These are phyloP conservation scores for Tolypocladium amazonense DNA, from an alignment of 2,329 filamentous ascomycete species.

Conservation along the genomic window DNA sequence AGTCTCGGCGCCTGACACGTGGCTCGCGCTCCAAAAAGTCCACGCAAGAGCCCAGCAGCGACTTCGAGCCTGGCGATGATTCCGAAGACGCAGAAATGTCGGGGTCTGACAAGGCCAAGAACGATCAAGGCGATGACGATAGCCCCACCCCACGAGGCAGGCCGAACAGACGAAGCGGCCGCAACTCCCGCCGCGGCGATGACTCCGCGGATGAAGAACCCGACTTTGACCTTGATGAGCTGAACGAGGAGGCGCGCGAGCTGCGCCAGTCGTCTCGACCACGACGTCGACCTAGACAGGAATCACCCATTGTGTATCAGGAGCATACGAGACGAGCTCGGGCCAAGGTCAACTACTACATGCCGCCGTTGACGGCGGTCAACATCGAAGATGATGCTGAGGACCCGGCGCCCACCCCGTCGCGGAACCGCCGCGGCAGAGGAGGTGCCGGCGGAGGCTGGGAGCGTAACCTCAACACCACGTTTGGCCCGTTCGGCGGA, in stretches of 20 bases:
- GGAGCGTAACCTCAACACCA: constrained; percentile 80
- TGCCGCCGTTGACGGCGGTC: constrained; percentile 54
- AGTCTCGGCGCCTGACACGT: constrained; percentile 35
- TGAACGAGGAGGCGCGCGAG: constrained; percentile 56
- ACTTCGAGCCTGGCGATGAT: constrained; percentile 50
- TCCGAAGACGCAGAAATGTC: constrained; percentile 44
- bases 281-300: constrained; percentile 38
- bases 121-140: constrained; percentile 32
- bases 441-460: constrained; percentile 48
- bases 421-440: constrained; percentile 55
- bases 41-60: constrained; percentile 44
- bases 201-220: constrained; percentile 48
- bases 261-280: constrained; percentile 43
- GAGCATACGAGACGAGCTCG: constrained; percentile 41
- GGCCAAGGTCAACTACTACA: constrained; percentile 69
- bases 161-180: constrained; percentile 26
- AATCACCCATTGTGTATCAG: constrained; percentile 49
- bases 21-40: constrained; percentile 33
- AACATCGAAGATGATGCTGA: constrained; percentile 65
- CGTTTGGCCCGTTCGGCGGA: constrained; percentile 86
- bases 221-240: constrained; percentile 51
- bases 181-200: constrained; percentile 34
- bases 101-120: constrained; percentile 25
- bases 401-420: constrained; percentile 56
- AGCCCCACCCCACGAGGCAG: constrained; percentile 41